Evolutionary conservation across 257 asterid species (phyloP), one percentile per base, ranked within the genome.

Genomic region (Salvia hispanica): DNA sequence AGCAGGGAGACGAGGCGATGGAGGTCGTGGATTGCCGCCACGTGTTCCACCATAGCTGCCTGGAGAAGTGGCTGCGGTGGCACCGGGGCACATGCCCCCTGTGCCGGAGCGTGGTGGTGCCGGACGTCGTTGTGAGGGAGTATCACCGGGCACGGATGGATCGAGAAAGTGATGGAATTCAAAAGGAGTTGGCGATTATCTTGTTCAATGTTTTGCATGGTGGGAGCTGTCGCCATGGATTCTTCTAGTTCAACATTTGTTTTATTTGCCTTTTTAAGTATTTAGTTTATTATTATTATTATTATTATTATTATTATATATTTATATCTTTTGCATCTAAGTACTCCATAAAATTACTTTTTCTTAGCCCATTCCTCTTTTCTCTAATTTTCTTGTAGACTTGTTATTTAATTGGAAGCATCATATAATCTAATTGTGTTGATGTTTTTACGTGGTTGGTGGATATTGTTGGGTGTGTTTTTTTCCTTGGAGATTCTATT

Each of bases 81-180:
- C 42, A 58, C 54, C 62, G 56, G 14, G 79, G 79, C 1, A 78
- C 85, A 9, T 88, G 95, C 67, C 95, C 95, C 6, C 66, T 88
- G 12, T 85, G 92, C 71, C 72, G 92, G 73, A 64, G 68, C 18
- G 47, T 34, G 72, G 84, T 88, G 33, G 78, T 85, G 81, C 82
- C 87, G n/a, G 75, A 55, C 65, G 62, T 5, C 65, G 9, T 74
- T 13, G 73, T 69, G 44, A 54, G 39, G 0, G 78, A 77, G 77
- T 79, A 82, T 56, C 79, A 46, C n/a, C 52, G n/a, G 57, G 54
- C 58, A 72, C 65, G 31, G 55, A 21, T 15, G 9, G 84, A 79
- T 39, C 57, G 18, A 14, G 36, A 76, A 2, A 52, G 53, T 13
- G 74, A 64, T 50, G 59, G 58, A 50, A 34, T 70, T 53, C 70